Base-by-base conservation (phyloP, 148 eudicot genomes). In the Diospyros kaki region DNA sequence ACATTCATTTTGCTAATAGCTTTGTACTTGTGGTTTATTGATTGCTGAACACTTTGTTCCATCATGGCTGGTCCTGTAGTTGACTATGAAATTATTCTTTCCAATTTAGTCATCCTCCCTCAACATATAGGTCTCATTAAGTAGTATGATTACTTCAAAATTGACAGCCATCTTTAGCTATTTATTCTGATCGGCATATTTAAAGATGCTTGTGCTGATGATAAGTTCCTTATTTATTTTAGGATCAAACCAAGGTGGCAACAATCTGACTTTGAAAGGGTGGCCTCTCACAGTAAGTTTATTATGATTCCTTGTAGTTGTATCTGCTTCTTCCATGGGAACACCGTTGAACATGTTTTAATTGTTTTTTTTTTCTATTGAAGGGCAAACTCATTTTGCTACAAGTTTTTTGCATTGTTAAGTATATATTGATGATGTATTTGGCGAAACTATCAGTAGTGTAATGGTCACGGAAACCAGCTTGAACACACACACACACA, bases 281-380 rank as follows among this genome's bases (percentile, higher is more conserved):
- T 89, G 93, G 93, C 96, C 96, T 61, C 88, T 91, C 72, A 86
- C 90, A 10, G 96, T 91, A 79, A 86, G 93, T 87, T 17, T 39
- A 42, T 75, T 28, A 4, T 44, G 58, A 13, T 46, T 39, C 51
- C 41, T 48, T n/a, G 45, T 42, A 43, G 18, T 9, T 6, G 39
- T 51, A 59, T 73, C 55, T 66, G 18, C 18, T 1, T 79, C 13
- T 63, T 48, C 5, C 39, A 13, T 15, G 12, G 39, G 15, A 58
- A 9, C 28, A 50, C 44, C 3, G 44, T 43, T 51, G 45, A 13
- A 39, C 72, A 10, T 52, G 59, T 6, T 69, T 51, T 38, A 12
- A 12, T 53, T 52, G 52, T 0, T 48, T 48, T 48, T 1, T 48
- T 48, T 48, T 8, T 4, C 52, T 8, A 48, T 48, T 48, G 4